Base-by-base conservation (phyloP, 495 filamentous ascomycete genomes). In the Parathielavia hyrcaniae region DNA sequence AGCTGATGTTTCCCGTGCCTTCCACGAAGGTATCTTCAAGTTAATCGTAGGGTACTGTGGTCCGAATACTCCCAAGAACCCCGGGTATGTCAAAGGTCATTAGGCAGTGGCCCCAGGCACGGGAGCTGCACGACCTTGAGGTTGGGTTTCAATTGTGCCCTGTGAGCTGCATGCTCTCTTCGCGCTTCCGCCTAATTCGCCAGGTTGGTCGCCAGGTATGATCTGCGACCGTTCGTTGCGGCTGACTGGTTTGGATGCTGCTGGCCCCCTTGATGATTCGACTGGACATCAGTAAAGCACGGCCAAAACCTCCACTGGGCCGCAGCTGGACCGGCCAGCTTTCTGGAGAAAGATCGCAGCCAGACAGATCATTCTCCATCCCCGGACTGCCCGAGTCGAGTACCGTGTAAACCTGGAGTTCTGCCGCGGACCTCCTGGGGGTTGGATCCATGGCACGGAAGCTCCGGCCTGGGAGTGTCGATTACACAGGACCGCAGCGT, bases 271-370 rank as follows among this genome's bases (percentile, higher is more conserved):
- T 30, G 43, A 19, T 22, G 13, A 56, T 57, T 68, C 58, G 44
- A 68, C 63, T 68, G 65, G 65, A 57, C 55, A 47, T 45, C 58
- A 44, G 40, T 49, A 35, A 56, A 63, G 61, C 58, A 52, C 43
- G 48, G 40, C 36, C 56, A 61, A 67, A 67, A 62, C 58, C 50
- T 22, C n/a, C 51, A 32, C 51, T 32, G 34, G 58, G 57, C 60
- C 50, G 53, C 56, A 50, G 50, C 39, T 20, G 26, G 41, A n/a
- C 35, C 53, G 32, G 55, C 59, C 53, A 30, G 20, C 14, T n/a
- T 44, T 35, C 20, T 16, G 36, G 41, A 39, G 17, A 16, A 40
- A 30, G 14, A 39, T 12, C 14, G n/a, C 36, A 9, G 36, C 14
- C 11, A 39, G 26, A 30, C 26, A n/a, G n/a, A n/a, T n/a, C n/a